phyloP scores from a whole-genome alignment of 305 asterid genomes.

The Ilex paraguariensis region DNA sequence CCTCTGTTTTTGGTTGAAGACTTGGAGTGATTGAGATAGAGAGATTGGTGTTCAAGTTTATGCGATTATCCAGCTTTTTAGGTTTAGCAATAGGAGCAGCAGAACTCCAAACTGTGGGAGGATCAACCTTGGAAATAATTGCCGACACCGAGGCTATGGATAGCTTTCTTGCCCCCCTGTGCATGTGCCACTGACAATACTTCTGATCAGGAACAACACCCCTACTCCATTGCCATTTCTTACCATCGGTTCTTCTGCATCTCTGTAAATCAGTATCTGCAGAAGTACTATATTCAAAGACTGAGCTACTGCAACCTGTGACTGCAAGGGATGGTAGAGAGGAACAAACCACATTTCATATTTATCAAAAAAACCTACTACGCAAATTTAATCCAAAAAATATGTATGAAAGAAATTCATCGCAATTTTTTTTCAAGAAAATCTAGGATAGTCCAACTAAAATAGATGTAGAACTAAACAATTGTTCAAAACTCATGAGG shows the following conservation, averaged over 20 bases:
- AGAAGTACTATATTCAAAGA: slow-evolving; percentile 11
- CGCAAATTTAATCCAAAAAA: no score
- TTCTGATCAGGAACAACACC: slow-evolving; percentile 35
- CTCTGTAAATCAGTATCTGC: slow-evolving; percentile 30
- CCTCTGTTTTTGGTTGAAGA: not conserved
- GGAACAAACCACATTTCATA: not conserved
- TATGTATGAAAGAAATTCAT: no score
- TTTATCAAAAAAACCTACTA: no score
- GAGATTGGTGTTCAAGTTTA: not conserved
- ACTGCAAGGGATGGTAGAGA: not conserved
- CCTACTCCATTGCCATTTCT: slow-evolving; percentile 62
- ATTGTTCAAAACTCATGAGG: not conserved
- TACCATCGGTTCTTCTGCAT: slow-evolving; percentile 78
- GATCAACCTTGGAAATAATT: slow-evolving; percentile 1
- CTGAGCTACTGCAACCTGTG: slow-evolving; percentile 10
- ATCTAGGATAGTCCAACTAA: no score
- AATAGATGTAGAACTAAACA: not conserved
- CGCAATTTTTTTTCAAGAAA: no score
- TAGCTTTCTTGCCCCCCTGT: slow-evolving; percentile 51
- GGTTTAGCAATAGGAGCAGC: not conserved
- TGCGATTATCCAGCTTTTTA: not conserved
- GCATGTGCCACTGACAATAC: slow-evolving; percentile 57
- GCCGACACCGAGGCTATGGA: slow-evolving; percentile 19
- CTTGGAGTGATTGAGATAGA: not conserved
- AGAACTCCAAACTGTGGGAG: not conserved